Percentiles rank a stretch among this genome's conserved stretches.
Evolutionary conservation across 371 early-diverging fungal genomes (phyloP).

Genomic region (Cokeromyces recurvatus): DNA sequence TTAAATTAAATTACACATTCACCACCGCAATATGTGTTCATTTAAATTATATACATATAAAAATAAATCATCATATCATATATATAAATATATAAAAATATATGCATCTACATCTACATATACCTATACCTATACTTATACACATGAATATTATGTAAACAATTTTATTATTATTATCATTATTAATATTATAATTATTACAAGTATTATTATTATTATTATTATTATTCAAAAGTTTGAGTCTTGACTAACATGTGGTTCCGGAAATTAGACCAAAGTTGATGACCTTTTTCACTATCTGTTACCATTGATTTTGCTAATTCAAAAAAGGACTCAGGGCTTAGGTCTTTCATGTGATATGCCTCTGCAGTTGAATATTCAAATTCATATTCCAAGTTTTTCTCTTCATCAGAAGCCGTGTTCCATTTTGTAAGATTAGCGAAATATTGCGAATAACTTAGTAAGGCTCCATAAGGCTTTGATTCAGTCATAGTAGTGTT

Average conservation of each 20-base stretch:
- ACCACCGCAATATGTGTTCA: no score
- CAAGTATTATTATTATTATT: background rate
- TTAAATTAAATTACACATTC: constrained; percentile 11
- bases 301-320: constrained; percentile 46
- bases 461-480: constrained; percentile 15
- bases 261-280: constrained; percentile 33
- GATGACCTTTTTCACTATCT: constrained; percentile 9
- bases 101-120: background rate
- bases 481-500: constrained; percentile 8
- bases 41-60: no score
- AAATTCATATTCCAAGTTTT: constrained; percentile 29
- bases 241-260: constrained; percentile 44
- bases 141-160: background rate
- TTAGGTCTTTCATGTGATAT: constrained; percentile 60
- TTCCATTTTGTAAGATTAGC: constrained; percentile 42
- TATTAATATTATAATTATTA: no score
- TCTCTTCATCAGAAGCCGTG: background rate
- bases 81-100: background rate
- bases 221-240: constrained; percentile 2
- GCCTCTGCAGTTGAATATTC: constrained; percentile 59
- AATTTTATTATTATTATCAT: no score
- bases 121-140: background rate
- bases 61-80: no score
- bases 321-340: constrained; percentile 40
- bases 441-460: constrained; percentile 36